Evolutionary conservation across 2,329 filamentous ascomycete species (phyloP).

Genomic region (Pseudocercospora crystallina): DNA sequence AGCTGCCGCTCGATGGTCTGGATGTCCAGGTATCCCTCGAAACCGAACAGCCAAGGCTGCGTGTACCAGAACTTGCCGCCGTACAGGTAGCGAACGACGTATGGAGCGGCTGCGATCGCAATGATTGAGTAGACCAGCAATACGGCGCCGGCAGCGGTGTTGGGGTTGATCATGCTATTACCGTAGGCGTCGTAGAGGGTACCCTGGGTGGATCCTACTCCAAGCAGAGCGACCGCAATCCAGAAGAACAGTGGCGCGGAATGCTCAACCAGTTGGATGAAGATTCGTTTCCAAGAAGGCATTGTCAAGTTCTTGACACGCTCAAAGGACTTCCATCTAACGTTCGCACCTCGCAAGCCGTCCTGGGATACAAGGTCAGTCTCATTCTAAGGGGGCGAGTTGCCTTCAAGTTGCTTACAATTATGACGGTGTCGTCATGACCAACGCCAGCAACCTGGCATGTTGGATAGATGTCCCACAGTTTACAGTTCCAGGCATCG

Average conservation of each 20-base stretch:
- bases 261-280: slow-evolving; percentile 6
- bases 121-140: slow-evolving; percentile 29
- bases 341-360: slow-evolving; percentile 42
- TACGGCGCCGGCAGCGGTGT: not conserved
- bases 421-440: slow-evolving; percentile 44
- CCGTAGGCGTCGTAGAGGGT: not conserved
- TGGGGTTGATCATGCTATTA: not conserved
- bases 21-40: slow-evolving; percentile 44
- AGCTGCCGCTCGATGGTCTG: slow-evolving; percentile 40
- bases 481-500: slow-evolving; percentile 43
- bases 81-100: slow-evolving; percentile 39
- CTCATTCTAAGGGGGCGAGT: no score
- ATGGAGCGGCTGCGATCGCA: slow-evolving; percentile 35
- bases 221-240: slow-evolving; percentile 6
- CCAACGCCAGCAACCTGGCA: slow-evolving; percentile 44
- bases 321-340: slow-evolving; percentile 46
- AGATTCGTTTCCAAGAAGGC: slow-evolving; percentile 1
- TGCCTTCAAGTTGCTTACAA: slow-evolving; percentile 25
- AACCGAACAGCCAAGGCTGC: slow-evolving; percentile 46
- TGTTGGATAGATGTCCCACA: slow-evolving; percentile 48
- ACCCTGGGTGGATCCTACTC: not conserved
- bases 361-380: slow-evolving; percentile 21
- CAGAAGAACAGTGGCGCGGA: slow-evolving; percentile 16
- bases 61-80: slow-evolving; percentile 42
- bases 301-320: slow-evolving; percentile 28